A percentile compares a stretch with the other conserved stretches of the same genome.
These are phyloP conservation scores for Pythium sp. DNA, from an alignment of 352 stramenopile species.

Conservation along the genomic window DNA sequence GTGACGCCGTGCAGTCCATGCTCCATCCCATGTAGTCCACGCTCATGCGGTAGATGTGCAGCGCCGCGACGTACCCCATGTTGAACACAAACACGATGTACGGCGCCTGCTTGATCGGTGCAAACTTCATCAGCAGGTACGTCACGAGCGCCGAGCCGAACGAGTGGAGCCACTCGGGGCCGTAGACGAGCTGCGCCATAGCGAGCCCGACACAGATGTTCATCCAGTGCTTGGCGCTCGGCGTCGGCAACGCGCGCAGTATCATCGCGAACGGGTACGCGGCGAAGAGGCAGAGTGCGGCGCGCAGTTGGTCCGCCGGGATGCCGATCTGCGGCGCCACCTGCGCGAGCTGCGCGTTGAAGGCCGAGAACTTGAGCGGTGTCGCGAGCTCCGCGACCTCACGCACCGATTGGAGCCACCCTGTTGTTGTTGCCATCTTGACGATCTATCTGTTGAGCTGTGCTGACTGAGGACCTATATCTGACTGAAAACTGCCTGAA, in stretches of 20 bases:
- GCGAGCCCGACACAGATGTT: slow-evolving; percentile 91
- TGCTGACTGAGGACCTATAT: neutral
- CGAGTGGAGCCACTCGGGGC: slow-evolving; percentile 93
- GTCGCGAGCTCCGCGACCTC: slow-evolving; percentile 32
- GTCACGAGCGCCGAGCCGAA: slow-evolving; percentile 89
- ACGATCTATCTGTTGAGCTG: neutral
- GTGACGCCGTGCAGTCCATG: slow-evolving; percentile 81
- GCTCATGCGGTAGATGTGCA: slow-evolving; percentile 94
- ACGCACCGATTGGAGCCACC: slow-evolving; percentile 12
- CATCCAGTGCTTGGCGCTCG: slow-evolving; percentile 88
- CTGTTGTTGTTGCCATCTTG: slow-evolving; percentile 5
- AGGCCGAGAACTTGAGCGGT: slow-evolving; percentile 44
- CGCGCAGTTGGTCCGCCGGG: slow-evolving; percentile 67
- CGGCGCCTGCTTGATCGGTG: slow-evolving; percentile 45
- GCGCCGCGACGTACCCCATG: slow-evolving; percentile 90
- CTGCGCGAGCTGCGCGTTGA: slow-evolving; percentile 44
- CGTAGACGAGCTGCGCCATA: slow-evolving; percentile 94
- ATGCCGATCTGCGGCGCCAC: slow-evolving; percentile 36
- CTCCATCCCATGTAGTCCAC: slow-evolving; percentile 94
- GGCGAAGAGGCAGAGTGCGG: slow-evolving; percentile 87
- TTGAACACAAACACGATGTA: slow-evolving; percentile 91
- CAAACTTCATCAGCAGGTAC: slow-evolving; percentile 75
- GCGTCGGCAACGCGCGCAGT: slow-evolving; percentile 80
- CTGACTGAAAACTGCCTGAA: no score
- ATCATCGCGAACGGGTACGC: slow-evolving; percentile 92